Base-by-base conservation (phyloP, 2,329 filamentous ascomycete species). In the Aspergillus floridensis region DNA sequence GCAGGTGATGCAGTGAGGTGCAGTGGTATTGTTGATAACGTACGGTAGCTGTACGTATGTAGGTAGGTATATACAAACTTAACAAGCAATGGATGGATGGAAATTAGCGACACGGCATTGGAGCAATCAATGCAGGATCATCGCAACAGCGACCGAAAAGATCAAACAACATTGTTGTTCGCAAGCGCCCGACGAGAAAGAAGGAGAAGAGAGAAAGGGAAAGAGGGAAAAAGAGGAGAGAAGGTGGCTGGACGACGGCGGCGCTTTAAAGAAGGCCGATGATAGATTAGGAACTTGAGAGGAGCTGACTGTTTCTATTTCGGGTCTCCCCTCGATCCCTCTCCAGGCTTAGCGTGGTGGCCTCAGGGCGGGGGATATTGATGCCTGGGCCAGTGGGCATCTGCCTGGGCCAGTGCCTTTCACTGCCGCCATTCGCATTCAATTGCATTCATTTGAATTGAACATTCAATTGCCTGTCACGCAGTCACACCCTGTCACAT, bases 241-340 rank as follows among this genome's bases (percentile, higher is more conserved):
- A 66, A 53, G 63, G 61, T 62, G 65, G 65, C 63, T 65, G 65
- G 65, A 63, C 35, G 63, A 62, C 47, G 62, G 58, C 60, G 60
- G 62, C 65, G 65, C 63, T 63, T 67, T 63, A 65, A 64, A 61
- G 57, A 57, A 59, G 53, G 56, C 56, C 59, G 58, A 54, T 58
- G 60, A 61, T 62, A 57, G 62, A 60, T 54, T 62, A 44, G 16
- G 14, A 44, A 19, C n/a, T 19, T n/a, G 59, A 49, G 54, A 58
- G 51, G 53, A 65, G 65, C 67, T 68, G 67, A 66, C 54, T 61
- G 68, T 70, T 70, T 70, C 71, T 73, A 73, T 74, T 73, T 71
- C 65, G 66, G 65, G 38, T 66, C 64, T 51, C 63, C 61, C 63
- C 65, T 62, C 62, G 64, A 61, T 66, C 38, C 69, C 64, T 29